Base-by-base conservation (phyloP, 2,329 filamentous ascomycete species). In the Lachnellula cervina region DNA sequence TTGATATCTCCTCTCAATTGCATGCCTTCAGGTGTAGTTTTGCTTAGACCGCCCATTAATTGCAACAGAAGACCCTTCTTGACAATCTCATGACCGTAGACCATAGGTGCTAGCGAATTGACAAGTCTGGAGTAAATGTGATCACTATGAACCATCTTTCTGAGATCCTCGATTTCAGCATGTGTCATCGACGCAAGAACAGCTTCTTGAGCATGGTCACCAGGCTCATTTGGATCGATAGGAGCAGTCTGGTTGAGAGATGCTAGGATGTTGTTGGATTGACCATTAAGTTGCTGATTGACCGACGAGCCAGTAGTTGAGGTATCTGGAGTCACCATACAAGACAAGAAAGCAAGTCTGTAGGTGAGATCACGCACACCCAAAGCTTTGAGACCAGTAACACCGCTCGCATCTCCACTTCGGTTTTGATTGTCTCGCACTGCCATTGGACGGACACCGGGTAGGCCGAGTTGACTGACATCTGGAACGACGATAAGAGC, bases 321-420 rank as follows among this genome's bases (percentile, higher is more conserved):
- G 13, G 86, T 88, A 69, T 97, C 94, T 0, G 93, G 90, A 5
- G 88, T 91, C 16, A 97, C 88, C 90, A 97, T 97, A 72, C 91
- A 97, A 38, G 92, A 89, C 46, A 99, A 80, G 78, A 99, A 97
- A n/a, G 94, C 93, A 70, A 99, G 81, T 38, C 91, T 86, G 72
- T 97, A 97, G 0, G 94, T 97, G 55, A 99, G 76, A 72, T 99
- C 94, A 61, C 94, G 87, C 13, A 97, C 94, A 77, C 94, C 94
- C 7, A 99, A 82, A 2, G 92, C 84, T 72, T 96, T 97, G 35
- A 99, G 80, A 49, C 94, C 94, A 50, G 84, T 87, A 21, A 99
- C 86, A 66, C 94, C 94, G 57, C 80, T 87, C 23, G 82, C 89
- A 66, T 96, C 93, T 51, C 83, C 86, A 54, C 86, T 87, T 57